Base-by-base conservation (phyloP, 441 rosid species). In the Pelargonium australe region DNA sequence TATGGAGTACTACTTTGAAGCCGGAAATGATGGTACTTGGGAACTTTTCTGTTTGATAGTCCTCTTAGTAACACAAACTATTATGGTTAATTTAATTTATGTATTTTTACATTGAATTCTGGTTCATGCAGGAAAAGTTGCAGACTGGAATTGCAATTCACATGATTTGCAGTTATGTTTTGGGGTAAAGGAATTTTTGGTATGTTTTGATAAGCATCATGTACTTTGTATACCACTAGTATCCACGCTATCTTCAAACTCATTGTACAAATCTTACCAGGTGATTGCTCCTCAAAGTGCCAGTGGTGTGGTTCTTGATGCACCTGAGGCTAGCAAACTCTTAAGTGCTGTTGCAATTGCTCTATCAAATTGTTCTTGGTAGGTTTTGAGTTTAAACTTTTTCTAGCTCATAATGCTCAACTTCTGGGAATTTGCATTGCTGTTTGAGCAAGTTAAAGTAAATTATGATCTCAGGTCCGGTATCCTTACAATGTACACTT, bases 221-320 rank as follows among this genome's bases (percentile, higher is more conserved):
- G 43, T 69, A 28, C 25, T 63, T 68, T 63, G 28, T 71, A 31
- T 72, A 25, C 13, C 23, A 17, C 55, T 63, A 47, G 68, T 62
- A 16, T 23, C 70, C 8, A 70, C 40, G 45, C 65, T 34, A 11
- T 25, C 63, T 64, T 77, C 19, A 23, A 49, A 63, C 55, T 11
- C 67, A 70, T 20, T 40, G 34, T 72, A 70, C 77, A 70, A 60
- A 72, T 40, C 73, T 75, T 63, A 49, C 75, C 78, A 92, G 99
- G 85, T 92, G 57, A 91, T 92, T 76, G 89, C 90, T 73, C 96
- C 98, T 78, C 99, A 88, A 80, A 92, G 98, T 89, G 99, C 95
- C 73, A 95, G 97, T 16, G 97, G 98, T 58, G 97, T 95, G 70
- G 85, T 95, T 79, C 96, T 92, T 73, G 90, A 92, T 88, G 79